Conservation (phyloP, 345 rosid genomes). For the Balakata baccata region DNA sequence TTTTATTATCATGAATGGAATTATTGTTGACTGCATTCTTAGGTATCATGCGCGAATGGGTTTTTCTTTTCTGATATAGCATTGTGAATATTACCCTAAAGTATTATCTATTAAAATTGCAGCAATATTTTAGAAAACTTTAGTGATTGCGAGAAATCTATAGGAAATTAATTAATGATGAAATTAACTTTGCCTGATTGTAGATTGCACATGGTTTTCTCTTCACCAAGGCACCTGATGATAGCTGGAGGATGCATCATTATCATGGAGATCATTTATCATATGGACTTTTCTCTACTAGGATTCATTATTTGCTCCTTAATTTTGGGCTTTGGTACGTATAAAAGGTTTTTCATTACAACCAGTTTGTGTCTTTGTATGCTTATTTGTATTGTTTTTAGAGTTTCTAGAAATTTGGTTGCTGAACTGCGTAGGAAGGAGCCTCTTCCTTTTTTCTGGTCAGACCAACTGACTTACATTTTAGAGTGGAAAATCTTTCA, state of each 20-base stretch:
- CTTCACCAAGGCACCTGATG: conserved; percentile 93
- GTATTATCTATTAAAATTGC: background rate
- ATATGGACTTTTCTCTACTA: conserved; percentile 76
- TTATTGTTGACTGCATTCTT: background rate
- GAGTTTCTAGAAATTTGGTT: background rate
- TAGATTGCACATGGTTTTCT: conserved; percentile 97
- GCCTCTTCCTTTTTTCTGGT: background rate
- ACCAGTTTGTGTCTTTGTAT: background rate
- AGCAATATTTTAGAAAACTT: background rate
- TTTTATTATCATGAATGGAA: background rate
- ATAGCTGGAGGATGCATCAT: conserved; percentile 83
- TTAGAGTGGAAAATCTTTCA: background rate
- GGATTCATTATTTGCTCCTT: conserved; percentile 78
- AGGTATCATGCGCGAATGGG: no score
- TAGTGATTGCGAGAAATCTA: background rate
- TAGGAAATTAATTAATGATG: background rate
- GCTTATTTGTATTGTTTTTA: background rate
- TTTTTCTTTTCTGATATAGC: background rate
- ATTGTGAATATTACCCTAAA: background rate
- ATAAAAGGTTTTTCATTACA: background rate
- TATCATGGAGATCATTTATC: conserved; percentile 71
- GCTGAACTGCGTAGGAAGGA: background rate
- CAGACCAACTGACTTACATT: background rate
- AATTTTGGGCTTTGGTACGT: conserved; percentile 77
- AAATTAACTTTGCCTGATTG: conserved; percentile 1